Evolutionary conservation across 1,139 yeast genomes (phyloP), one percentile per base, ranked within the genome.

Genomic region (Lodderomyces parapsilosis): DNA sequence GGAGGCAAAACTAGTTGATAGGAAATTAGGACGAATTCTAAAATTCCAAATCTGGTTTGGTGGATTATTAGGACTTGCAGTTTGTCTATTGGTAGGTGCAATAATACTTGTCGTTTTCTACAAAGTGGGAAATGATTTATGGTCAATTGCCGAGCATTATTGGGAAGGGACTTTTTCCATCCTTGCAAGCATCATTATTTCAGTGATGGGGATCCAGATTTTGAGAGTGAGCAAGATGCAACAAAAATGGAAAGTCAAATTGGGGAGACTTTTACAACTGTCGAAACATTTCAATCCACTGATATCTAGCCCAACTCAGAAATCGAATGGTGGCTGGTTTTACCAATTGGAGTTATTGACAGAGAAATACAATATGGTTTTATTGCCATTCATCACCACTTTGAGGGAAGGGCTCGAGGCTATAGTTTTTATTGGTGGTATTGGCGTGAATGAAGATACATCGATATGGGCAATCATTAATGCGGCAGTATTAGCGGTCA

Each of bases 211-310:
- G 1, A 52, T 70, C 17, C 70, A 71, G 44, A 68, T 72, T 11
- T 58, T 72, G 27, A 56, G 77, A 30, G 74, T 72, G 19, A 68
- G 61, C 45, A 66, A 60, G 41, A 80, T 89, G 89, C 88, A 87
- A 65, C 81, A 80, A 48, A 89, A 89, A 64, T 90, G 97, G 97
- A 80, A 86, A 56, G 66, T 78, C 44, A 87, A 86, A 62, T 74
- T 87, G 27, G 54, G 62, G 2, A 31, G 43, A 10, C 48, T 63
- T 8, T 49, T 64, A 20, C 44, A 51, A 13, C 51, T 50, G 36
- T 57, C 65, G 1, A 50, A 55, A 22, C 54, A 50, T 36, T 40
- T 61, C n/a, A 30, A 30, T 15, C 33, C 18, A 11, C 33, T 30
- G 33, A 30, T 15, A 15, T 14, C 19, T 6, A 14, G 7, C 19